Evolutionary conservation across 2,329 filamentous ascomycete species (phyloP), one percentile per base, ranked within the genome.

Genomic region (Sarocladium oryzae): DNA sequence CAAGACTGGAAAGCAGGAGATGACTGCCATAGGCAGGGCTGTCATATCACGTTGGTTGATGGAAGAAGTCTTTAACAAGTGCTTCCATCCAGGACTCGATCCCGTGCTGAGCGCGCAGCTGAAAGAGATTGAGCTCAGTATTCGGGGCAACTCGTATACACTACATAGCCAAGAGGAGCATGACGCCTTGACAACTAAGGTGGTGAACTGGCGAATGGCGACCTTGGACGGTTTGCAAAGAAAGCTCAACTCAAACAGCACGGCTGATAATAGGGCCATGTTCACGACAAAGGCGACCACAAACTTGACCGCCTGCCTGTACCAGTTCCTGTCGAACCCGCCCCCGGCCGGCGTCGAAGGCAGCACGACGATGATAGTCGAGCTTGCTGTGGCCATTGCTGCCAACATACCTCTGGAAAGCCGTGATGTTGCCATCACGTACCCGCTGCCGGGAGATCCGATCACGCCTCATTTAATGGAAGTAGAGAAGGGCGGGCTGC

Each of bases 11-110:
- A 95, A 91, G 63, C 91, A 96, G 66, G 93, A 99, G 68, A 99
- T 99, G 93, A 97, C 90, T 6, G 91, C 91, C 4, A 86, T 95
- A 21, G 93, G 93, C 15, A 83, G 92, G 51, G 90, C 92, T 11
- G 83, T 91, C 56, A 90, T 99, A 58, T 88, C 88, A 24, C 82
- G 85, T 54, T 99, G 92, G 89, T 72, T 99, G 5, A 84, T 92
- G 21, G 89, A 96, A 43, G 89, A 95, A 63, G 81, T 97, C 38
- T 95, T 97, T 65, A 85, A 95, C 65, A 85, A 85, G 51, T 91
- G 87, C 68, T 97, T 99, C 71, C 93, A 99, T 63, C 93, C 93
- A 0, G 85, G 85, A 9, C 77, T 99, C 11, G 89, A 96, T 50
- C 75, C 81, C 0, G 75, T 76, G 9, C 74, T 97, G 21, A 95